Percentiles rank a stretch among this genome's conserved stretches.
Evolutionary conservation across 1,139 yeast genomes (phyloP).

Genomic region (Yamadazyma epiphylla): DNA sequence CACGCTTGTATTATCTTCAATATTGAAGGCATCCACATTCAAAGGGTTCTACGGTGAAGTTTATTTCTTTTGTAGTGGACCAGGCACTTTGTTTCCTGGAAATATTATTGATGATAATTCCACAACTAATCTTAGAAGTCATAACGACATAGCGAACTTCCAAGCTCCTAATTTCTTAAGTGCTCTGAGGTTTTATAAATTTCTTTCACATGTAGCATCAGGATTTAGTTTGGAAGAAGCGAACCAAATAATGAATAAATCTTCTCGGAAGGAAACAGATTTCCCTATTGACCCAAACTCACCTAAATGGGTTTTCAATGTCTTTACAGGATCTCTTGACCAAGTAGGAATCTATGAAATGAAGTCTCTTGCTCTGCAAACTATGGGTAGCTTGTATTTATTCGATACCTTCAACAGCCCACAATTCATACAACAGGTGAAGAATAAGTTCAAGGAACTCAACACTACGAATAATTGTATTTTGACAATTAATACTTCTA

Average conservation of each 20-base stretch:
- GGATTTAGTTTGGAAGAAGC: slow-evolving; percentile 27
- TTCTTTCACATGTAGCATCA: slow-evolving; percentile 26
- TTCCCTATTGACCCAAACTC: slow-evolving; percentile 13
- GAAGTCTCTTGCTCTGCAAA: slow-evolving; percentile 25
- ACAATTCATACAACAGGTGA: slow-evolving; percentile 14
- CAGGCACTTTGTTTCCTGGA: slow-evolving; percentile 35
- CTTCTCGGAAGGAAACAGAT: slow-evolving; percentile 23
- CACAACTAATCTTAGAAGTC: slow-evolving; percentile 23
- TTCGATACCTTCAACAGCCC: slow-evolving; percentile 22
- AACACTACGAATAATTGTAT: slow-evolving; percentile 9
- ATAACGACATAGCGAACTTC: slow-evolving; percentile 29
- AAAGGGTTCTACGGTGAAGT: slow-evolving; percentile 23
- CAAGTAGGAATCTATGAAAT: slow-evolving; percentile 42
- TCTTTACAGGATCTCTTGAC: slow-evolving; percentile 35
- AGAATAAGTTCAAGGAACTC: slow-evolving; percentile 1
- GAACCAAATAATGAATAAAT: slow-evolving; percentile 12
- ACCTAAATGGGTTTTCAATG: slow-evolving; percentile 28
- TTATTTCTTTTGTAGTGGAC: slow-evolving; percentile 30
- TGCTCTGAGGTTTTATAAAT: slow-evolving; percentile 26
- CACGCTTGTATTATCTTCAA: slow-evolving; percentile 17
- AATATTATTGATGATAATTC: slow-evolving; percentile 18
- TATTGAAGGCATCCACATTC: slow-evolving; percentile 18
- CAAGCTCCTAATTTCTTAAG: slow-evolving; percentile 22
- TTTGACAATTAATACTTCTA: slow-evolving; percentile 31
- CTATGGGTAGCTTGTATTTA: slow-evolving; percentile 28